Evolutionary conservation across 2,329 filamentous ascomycete genomes (phyloP), one percentile per base, ranked within the genome.

Genomic region (Epichloe scottii): DNA sequence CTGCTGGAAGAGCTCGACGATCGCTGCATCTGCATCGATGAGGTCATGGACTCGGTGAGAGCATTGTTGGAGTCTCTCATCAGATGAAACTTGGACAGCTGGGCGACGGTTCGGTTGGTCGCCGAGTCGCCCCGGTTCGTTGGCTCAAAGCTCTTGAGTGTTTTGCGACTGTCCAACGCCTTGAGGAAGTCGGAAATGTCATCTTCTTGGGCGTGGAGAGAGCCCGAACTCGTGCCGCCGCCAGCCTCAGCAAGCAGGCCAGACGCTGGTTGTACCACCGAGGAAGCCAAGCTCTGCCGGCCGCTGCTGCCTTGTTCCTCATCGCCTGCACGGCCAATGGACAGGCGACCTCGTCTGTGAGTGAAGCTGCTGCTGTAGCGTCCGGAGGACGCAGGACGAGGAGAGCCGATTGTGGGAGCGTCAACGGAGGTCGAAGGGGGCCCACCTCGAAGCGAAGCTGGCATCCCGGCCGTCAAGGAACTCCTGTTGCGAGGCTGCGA

Each of bases 331-430:
- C 77, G 83, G 34, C 86, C 84, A 51, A 85, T 85, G 0, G 89
- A 94, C 23, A 84, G 80, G 43, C 89, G 81, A 30, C 80, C 84
- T 50, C 87, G 81, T 44, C 93, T 81, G 63, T 95, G 89, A 6
- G 85, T 87, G 61, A 98, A 98, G 62, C 90, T 95, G 66, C 91
- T 97, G 66, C 89, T 95, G 64, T 94, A 97, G 45, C 87, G 82
- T 54, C 82, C 84, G n/a, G 87, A 82, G 0, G 85, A 81, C 8
- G 81, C 76, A 5, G 88, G 87, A 55, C 85, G 86, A 2, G 91
- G 89, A 7, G 89, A 95, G 51, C 85, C 81, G 5, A 84, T 82
- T 51, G 79, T 71, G 7, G 88, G 82, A 37, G 80, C 81, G 10
- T 85, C 76, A 52, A 81, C 73, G 0, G 77, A 81, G 50, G 79